Base-by-base conservation (phyloP, 108 stramenopile species). In the Mayamaea pseudoterrestris region DNA sequence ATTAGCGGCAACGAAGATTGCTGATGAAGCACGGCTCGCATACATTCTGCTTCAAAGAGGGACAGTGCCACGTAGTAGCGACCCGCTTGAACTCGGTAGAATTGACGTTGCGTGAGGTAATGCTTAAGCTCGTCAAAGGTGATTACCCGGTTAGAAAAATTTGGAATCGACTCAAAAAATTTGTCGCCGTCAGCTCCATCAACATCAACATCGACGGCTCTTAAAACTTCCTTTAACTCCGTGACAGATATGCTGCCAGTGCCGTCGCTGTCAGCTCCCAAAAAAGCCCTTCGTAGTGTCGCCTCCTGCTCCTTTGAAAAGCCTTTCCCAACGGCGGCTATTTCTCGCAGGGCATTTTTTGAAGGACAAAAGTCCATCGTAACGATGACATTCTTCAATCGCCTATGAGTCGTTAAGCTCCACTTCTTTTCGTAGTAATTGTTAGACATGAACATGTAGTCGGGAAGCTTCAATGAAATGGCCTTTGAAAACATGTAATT, bases 331-430 rank as follows among this genome's bases (percentile, higher is more conserved):
- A 66, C 61, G 32, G 75, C 76, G 20, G 83, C 73, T 53, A 88
- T 66, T 50, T 88, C 82, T 41, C 57, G 47, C 27, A 81, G 43
- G 30, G 67, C 69, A 23, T 63, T 55, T 56, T 74, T 80, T 0
- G 57, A 80, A 49, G 67, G 83, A 56, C 66, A 64, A 56, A 84
- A 96, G 55, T 97, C 96, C 89, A 99, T 75, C 11, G 94, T 71
- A 5, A 96, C 81, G 35, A 99, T 93, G 12, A 97, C 82, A 74
- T 97, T 99, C 74, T 99, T 97, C 43, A 99, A 57, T 20, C 98
- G 86, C 3, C 96, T 74, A 68, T 89, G 90, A 9, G 94, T 95
- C 61, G 87, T 90, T 34, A 92, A 67, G 28, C 83, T 78, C 98
- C 98, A 99, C 23, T 60, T 58, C 40, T 71, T 73, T 36, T 97